Evolutionary conservation across 148 eudicot genomes (phyloP), one percentile per base, ranked within the genome.

Genomic region (Gaultheria prostrata): DNA sequence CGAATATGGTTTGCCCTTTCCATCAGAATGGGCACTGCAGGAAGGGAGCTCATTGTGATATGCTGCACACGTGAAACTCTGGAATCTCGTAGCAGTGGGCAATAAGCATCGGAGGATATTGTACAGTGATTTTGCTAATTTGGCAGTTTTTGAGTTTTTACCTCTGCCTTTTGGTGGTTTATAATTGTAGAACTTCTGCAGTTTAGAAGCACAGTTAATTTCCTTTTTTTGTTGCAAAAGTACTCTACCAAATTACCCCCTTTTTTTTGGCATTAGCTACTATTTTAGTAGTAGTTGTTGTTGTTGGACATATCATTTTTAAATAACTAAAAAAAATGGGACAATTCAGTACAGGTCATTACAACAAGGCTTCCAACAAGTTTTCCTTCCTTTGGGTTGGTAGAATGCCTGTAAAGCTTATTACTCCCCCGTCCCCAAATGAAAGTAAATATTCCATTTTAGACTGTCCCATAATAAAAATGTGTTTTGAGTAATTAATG

Each of bases 11-110:
- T 30, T 91, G 96, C 86, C 85, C 73, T 20, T 92, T 56, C 85
- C 83, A 87, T 82, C 84, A 77, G 76, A 78, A 70, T 39, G 93
- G 92, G 39, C 87, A 90, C 56, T 93, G 94, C 87, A 85, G 35
- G 78, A 93, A 93, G 80, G 95, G 94, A 26, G 82, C 86, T 59
- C 9, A 82, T 0, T 89, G 95, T 69, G 85, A 84, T 82, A 88
- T 45, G 80, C 82, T 80, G 67, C 80, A 78, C 80, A 89, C 92
- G 85, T 84, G 78, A 86, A 77, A 77, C 71, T 32, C 4, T 39
- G 63, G 45, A 49, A 43, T 72, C 51, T 46, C 43, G 43, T 76
- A 35, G 80, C 43, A n/a, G 30, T 33, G 81, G 80, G 80, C 45
- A 53, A 35, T 11, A 10, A 30, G 18, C 4, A 1, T 5, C 1